phyloP scores from a whole-genome alignment of 441 rosid genomes.

The Eruca vesicaria region DNA sequence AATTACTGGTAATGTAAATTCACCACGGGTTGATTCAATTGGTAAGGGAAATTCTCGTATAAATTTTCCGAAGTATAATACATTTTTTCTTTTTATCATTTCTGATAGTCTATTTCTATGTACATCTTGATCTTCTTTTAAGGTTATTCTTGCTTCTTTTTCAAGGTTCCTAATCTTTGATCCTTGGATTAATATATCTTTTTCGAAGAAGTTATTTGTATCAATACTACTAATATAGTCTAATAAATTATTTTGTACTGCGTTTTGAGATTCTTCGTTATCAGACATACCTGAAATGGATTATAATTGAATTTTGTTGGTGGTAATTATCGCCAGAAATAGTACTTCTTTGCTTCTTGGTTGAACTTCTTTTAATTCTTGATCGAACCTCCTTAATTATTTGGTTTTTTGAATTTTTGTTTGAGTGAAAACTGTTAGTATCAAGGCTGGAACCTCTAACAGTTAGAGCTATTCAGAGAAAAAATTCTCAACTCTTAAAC shows the following conservation, averaged over 20 bases:
- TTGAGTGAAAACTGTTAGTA: not conserved
- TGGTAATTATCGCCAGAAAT: not conserved
- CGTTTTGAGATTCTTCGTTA: not conserved
- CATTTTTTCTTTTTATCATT: not conserved
- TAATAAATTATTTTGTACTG: not conserved
- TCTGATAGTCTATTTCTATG: not conserved
- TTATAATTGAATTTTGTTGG: too few relatives aligned
- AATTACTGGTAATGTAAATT: not conserved
- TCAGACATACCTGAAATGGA: too few relatives aligned
- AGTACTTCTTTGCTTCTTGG: not conserved
- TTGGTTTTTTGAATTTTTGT: not conserved
- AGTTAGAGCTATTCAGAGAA: not conserved
- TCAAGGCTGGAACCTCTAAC: not conserved
- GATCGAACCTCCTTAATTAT: too few relatives aligned
- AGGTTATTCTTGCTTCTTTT: too few relatives aligned
- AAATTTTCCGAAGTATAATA: not conserved
- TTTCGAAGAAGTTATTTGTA: too few relatives aligned
- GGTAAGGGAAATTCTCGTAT: not conserved
- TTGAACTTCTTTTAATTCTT: not conserved
- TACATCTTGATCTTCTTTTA: not conserved
- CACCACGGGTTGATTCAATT: not conserved
- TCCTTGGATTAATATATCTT: too few relatives aligned
- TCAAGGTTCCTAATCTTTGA: too few relatives aligned
- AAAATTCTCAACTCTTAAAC: not conserved
- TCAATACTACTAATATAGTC: not conserved